Conservation (phyloP, 2,329 filamentous ascomycete species). For the Neophaeococcomyces aloes region DNA sequence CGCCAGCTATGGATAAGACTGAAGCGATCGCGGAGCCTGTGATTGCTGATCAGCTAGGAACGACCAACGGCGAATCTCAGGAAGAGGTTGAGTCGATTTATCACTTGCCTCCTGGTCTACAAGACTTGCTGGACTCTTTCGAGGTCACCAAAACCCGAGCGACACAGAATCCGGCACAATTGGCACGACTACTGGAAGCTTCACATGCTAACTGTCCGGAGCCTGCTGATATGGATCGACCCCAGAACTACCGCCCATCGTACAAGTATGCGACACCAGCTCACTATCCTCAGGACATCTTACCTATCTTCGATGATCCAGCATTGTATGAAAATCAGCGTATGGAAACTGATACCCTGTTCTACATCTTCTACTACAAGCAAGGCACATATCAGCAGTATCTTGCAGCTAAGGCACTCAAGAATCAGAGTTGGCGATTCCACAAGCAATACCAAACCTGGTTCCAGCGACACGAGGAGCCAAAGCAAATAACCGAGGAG, state of each 20-base stretch:
- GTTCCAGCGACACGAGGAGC: conserved; percentile 98
- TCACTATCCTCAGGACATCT: conserved; percentile 86
- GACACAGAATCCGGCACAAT: conserved; percentile 50
- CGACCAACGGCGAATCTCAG: conserved; percentile 44
- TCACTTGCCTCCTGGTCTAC: conserved; percentile 77
- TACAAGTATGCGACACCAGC: conserved; percentile 66
- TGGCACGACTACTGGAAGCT: conserved; percentile 62
- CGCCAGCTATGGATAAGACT: conserved; percentile 38
- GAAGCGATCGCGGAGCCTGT: conserved; percentile 27
- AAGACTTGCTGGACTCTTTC: conserved; percentile 84
- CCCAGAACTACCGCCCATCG: conserved; percentile 73
- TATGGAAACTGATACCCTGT: conserved; percentile 90
- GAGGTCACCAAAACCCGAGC: conserved; percentile 68
- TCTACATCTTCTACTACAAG: conserved; percentile 98
- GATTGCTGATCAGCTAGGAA: conserved; percentile 30
- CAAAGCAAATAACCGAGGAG: conserved; percentile 96
- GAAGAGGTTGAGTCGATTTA: conserved; percentile 71
- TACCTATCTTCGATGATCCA: conserved; percentile 83
- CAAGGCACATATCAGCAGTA: conserved; percentile 95
- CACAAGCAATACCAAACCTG: conserved; percentile 99
- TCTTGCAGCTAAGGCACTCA: conserved; percentile 88
- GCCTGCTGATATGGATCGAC: conserved; percentile 66
- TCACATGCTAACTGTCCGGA: conserved; percentile 68
- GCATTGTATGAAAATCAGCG: conserved; percentile 62
- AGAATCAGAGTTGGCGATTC: conserved; percentile 97